Evolutionary conservation across 148 eudicot species (phyloP), one percentile per base, ranked within the genome.

Genomic region (Fagopyrum homotropicum): DNA sequence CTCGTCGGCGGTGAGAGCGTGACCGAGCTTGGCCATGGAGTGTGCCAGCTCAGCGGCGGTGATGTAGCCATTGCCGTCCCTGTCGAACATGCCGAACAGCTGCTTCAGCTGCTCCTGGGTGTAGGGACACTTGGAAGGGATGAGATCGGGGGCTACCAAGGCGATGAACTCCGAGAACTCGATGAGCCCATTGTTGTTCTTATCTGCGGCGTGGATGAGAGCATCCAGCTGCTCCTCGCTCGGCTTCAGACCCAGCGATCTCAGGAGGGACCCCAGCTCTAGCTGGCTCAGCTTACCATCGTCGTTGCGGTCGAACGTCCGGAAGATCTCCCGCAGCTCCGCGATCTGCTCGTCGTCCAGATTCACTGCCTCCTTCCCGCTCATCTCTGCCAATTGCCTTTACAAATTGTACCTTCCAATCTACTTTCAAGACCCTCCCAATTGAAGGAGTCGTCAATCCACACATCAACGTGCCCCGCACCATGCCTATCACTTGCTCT

Each of bases 131-230:
- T 85, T 85, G 45, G 87, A 73, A n/a, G 85, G 87, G 63, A 85
- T 80, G 19, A 85, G 79, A 69, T 85, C 87, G 7, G 87, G 87
- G 4, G 87, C 75, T 1, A 85, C 85, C 0, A 85, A 49, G 1
- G 87, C 79, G n/a, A 85, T 80, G 74, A 85, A 85, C 72, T 85
- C 87, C 0, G 87, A 85, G 63, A 85, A 85, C n/a, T 85, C 87
- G 4, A 85, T 76, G 78, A 85, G 74, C 2, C 87, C 87, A 5
- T 85, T 85, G 76, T 74, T 85, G 78, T 85, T 85, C 76, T 82
- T 82, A 26, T 85, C 87, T 0, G 87, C 87, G 2, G 85, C 83
- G 29, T 82, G 85, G 12, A 85, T 85, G 0, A 85, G 80, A 1
- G 81, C 77, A 12, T 85, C 87, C 0, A 85, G 6, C 45, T 85